These are phyloP conservation scores for Penicillium sp. DNA, from an alignment of 2,329 filamentous ascomycete genomes.

Conservation along the genomic window DNA sequence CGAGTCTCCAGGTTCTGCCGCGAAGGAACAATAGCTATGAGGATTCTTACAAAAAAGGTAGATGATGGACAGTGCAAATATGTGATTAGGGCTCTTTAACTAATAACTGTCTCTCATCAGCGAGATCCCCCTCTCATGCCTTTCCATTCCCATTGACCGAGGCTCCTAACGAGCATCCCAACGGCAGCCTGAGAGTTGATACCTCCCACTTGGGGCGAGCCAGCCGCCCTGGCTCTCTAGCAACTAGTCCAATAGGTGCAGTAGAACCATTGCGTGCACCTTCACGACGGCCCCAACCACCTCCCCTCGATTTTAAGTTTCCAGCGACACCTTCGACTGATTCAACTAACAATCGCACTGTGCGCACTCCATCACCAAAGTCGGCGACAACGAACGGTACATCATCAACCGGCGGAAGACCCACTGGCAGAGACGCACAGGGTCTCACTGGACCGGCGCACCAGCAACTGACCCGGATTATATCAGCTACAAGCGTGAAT, in stretches of 20 bases:
- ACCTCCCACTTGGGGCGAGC: constrained; percentile 31
- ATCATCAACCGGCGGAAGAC: constrained; percentile 16
- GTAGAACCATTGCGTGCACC: constrained; percentile 45
- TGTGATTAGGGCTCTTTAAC: neutral
- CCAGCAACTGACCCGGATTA: constrained; percentile 59
- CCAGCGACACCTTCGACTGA: constrained; percentile 47
- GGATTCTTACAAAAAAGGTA: constrained; percentile 44
- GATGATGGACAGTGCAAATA: neutral
- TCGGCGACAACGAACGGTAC: constrained; percentile 28
- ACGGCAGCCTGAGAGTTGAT: constrained; percentile 35
- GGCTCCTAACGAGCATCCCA: constrained; percentile 31
- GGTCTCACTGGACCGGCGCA: constrained; percentile 31
- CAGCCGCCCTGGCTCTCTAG: constrained; percentile 26
- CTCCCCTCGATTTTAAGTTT: constrained; percentile 57
- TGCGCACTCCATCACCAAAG: constrained; percentile 31
- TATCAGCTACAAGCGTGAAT: constrained; percentile 74
- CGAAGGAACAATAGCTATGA: constrained; percentile 47
- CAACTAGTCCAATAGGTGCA: constrained; percentile 36
- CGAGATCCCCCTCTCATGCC: constrained; percentile 36
- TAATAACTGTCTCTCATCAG: constrained; percentile 25
- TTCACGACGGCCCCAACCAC: constrained; percentile 37
- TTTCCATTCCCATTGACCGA: constrained; percentile 33
- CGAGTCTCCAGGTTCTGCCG: constrained; percentile 74
- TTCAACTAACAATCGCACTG: constrained; percentile 25
- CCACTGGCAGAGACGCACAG: constrained; percentile 26